phyloP scores from a whole-genome alignment of 768 basidiomycete genomes.

The Terana coerulea region DNA sequence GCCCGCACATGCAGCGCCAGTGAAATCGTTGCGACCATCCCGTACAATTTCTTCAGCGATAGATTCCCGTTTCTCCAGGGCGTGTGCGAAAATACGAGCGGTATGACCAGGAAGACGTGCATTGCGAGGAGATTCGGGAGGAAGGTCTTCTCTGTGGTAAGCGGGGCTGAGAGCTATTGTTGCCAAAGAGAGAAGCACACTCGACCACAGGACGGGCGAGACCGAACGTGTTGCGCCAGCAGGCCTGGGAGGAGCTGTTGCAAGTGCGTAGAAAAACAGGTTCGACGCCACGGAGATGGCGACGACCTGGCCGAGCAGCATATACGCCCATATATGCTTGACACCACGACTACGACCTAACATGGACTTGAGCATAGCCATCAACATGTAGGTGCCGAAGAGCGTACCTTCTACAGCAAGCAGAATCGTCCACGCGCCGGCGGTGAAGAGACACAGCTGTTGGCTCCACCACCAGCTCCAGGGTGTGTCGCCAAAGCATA shows the following conservation, averaged over 20 bases:
- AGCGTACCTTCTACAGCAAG: slow-evolving; percentile 47
- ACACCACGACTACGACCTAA: slow-evolving; percentile 38
- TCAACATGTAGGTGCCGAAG: background rate
- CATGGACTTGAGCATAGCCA: background rate
- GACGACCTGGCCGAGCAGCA: slow-evolving; percentile 70
- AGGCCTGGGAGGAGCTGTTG: slow-evolving; percentile 10
- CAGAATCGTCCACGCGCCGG: slow-evolving; percentile 52
- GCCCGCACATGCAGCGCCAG: slow-evolving; percentile 34
- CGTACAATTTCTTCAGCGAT: slow-evolving; percentile 25
- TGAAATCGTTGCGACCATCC: slow-evolving; percentile 30
- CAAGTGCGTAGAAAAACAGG: slow-evolving; percentile 55
- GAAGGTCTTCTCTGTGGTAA: slow-evolving; percentile 41
- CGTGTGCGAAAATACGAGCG: slow-evolving; percentile 35
- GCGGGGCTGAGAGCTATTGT: slow-evolving; percentile 44
- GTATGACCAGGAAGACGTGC: slow-evolving; percentile 53
- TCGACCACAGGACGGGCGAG: slow-evolving; percentile 32
- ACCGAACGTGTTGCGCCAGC: slow-evolving; percentile 1
- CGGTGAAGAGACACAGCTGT: slow-evolving; percentile 58
- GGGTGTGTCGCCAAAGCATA: slow-evolving; percentile 28
- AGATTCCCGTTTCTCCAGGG: slow-evolving; percentile 9
- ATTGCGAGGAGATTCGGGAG: slow-evolving; percentile 57
- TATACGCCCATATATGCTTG: slow-evolving; percentile 59
- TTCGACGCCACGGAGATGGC: slow-evolving; percentile 65
- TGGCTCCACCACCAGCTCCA: slow-evolving; percentile 71
- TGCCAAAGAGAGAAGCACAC: slow-evolving; percentile 41